A percentile compares a stretch with the other conserved stretches of the same genome.
Conservation (phyloP, 2,329 filamentous ascomycete genomes). For the Talaromyces sp. region DNA sequence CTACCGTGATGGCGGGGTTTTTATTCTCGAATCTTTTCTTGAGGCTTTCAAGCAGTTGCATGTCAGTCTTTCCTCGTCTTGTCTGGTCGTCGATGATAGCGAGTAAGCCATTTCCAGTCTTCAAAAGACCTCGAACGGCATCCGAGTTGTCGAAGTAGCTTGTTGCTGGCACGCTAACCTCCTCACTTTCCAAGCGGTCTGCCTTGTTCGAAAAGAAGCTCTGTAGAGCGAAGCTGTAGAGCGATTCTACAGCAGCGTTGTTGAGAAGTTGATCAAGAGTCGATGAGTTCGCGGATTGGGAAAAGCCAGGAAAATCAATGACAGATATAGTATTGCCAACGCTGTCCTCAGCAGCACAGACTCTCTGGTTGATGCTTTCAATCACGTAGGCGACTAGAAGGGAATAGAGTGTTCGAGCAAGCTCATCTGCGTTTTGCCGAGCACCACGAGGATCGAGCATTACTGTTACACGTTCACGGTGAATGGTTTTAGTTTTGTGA, state of each 20-base stretch:
- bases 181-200: conserved; percentile 89
- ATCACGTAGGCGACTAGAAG: conserved; percentile 91
- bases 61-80: conserved; percentile 78
- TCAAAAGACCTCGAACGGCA: conserved; percentile 85
- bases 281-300: conserved; percentile 78
- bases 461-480: conserved; percentile 94
- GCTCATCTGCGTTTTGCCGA: conserved; percentile 85
- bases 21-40: conserved; percentile 92
- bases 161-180: conserved; percentile 82
- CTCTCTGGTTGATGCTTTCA: conserved; percentile 83
- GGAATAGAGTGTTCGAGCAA: conserved; percentile 89
- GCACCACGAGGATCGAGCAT: conserved; percentile 94
- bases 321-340: conserved; percentile 93
- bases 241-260: conserved; percentile 86
- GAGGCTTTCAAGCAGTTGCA: conserved; percentile 85
- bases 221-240: conserved; percentile 91
- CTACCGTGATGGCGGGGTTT: conserved; percentile 82
- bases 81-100: conserved; percentile 97
- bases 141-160: conserved; percentile 99
- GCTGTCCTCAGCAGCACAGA: conserved; percentile 81
- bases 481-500: conserved; percentile 95
- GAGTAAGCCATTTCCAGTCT: conserved; percentile 85
- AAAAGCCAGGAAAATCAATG: conserved; percentile 94
- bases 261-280: conserved; percentile 87
- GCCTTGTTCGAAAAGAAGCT: conserved; percentile 95